Percentiles rank a stretch among this genome's conserved stretches.
Evolutionary conservation across 306 rosid species (phyloP).

Genomic region (Prunus kanzakura): DNA sequence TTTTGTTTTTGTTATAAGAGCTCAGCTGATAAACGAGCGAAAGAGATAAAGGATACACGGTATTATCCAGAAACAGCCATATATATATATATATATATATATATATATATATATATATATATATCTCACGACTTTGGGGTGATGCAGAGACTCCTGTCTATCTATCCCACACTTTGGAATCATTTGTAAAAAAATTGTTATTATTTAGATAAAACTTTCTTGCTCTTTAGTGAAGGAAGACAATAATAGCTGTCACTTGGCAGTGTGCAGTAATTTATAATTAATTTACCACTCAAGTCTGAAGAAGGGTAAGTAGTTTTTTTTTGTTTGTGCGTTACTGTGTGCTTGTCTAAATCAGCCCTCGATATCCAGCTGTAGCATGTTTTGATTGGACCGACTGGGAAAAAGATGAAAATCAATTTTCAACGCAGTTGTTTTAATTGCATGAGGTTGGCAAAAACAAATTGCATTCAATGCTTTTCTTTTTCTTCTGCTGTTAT

Average conservation of each 20-base stretch:
- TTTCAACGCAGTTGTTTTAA: not conserved
- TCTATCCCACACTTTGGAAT: not conserved
- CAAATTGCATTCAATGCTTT: not conserved
- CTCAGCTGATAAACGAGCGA: not conserved
- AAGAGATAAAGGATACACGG: not conserved
- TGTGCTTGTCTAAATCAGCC: slow-evolving; percentile 14
- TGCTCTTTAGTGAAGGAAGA: not conserved
- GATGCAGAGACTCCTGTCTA: not conserved
- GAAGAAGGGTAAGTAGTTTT: not conserved
- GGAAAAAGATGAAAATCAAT: not conserved
- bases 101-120: too few species aligned
- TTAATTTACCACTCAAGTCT: not conserved
- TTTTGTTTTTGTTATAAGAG: not conserved
- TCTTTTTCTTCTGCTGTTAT: not conserved
- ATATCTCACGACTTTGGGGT: too few species aligned
- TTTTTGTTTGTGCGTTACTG: not conserved
- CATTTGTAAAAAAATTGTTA: not conserved
- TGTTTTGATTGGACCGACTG: slow-evolving; percentile 22
- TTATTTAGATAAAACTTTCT: not conserved
- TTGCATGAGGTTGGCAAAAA: slow-evolving; percentile 4
- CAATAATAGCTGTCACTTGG: slow-evolving; percentile 13
- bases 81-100: too few species aligned
- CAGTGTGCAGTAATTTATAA: not conserved
- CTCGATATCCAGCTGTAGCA: not conserved
- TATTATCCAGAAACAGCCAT: not conserved